Conservation (phyloP, 1,139 yeast genomes). For the Zygoascus sp. region DNA sequence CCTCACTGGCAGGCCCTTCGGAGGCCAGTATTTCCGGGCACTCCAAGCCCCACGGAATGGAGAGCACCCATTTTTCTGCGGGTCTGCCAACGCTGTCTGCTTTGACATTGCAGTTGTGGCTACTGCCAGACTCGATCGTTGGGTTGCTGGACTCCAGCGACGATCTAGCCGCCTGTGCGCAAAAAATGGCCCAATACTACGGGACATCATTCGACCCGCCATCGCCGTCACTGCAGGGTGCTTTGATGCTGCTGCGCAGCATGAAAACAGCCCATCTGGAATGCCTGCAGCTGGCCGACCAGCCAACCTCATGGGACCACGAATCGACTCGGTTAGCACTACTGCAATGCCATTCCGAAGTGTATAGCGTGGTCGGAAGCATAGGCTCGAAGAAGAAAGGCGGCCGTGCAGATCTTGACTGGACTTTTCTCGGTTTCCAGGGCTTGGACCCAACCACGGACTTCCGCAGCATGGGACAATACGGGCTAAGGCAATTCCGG, state of each 20-base stretch:
- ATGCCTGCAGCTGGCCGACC: neutral
- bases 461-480: slow-evolving; percentile 36
- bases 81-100: too few species aligned
- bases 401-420: slow-evolving; percentile 20
- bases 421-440: slow-evolving; percentile 39
- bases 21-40: too few species aligned
- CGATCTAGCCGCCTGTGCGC: neutral
- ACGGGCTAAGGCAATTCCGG: slow-evolving; percentile 32
- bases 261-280: neutral
- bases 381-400: neutral
- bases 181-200: neutral
- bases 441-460: slow-evolving; percentile 38
- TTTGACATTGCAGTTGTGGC: slow-evolving; percentile 2
- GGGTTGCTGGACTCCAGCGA: neutral
- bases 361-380: neutral
- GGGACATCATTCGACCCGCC: neutral
- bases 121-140: neutral
- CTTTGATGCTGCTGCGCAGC: neutral
- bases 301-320: neutral
- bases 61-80: too few species aligned
- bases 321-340: neutral
- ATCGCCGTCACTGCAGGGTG: neutral
- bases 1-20: too few species aligned
- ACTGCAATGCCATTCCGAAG: neutral
- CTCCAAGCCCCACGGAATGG: too few species aligned